Conservation (phyloP, 805 yeast species). For the Saccharomycopsis babjevae region DNA sequence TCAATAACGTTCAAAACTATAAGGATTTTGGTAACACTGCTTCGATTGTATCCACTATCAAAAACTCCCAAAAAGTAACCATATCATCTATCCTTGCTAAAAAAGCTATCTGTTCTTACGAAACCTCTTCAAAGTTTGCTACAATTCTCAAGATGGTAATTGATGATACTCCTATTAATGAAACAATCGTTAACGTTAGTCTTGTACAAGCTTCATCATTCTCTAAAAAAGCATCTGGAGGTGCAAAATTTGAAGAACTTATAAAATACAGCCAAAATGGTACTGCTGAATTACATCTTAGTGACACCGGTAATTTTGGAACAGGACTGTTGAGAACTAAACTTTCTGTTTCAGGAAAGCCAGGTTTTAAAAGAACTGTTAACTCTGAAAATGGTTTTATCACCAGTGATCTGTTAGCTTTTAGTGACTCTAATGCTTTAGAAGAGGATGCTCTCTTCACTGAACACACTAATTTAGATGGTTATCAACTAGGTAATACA, state of each 20-base stretch:
- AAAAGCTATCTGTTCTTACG: background rate
- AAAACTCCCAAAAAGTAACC: background rate
- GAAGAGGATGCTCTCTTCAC: background rate
- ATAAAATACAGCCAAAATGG: constrained; percentile 28
- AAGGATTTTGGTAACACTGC: constrained; percentile 29
- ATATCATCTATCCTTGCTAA: background rate
- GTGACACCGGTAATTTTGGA: constrained; percentile 33
- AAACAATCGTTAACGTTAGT: constrained; percentile 19
- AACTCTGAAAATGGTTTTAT: constrained; percentile 26
- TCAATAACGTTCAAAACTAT: constrained; percentile 30
- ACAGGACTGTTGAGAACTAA: constrained; percentile 22
- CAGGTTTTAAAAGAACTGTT: constrained; percentile 25
- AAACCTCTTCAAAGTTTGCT: background rate
- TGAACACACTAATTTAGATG: background rate
- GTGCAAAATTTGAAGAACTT: background rate
- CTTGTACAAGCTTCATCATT: constrained; percentile 21
- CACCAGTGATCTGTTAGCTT: constrained; percentile 1
- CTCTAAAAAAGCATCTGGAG: constrained; percentile 5
- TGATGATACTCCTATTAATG: background rate
- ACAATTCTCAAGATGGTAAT: background rate
- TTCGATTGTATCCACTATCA: constrained; percentile 19
- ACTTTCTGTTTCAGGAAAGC: background rate
- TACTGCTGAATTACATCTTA: constrained; percentile 28
- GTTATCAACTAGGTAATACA: no score
- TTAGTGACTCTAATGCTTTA: background rate